These are phyloP conservation scores for Lathyrus oleraceus DNA, from an alignment of 306 rosid genomes.

Conservation along the genomic window DNA sequence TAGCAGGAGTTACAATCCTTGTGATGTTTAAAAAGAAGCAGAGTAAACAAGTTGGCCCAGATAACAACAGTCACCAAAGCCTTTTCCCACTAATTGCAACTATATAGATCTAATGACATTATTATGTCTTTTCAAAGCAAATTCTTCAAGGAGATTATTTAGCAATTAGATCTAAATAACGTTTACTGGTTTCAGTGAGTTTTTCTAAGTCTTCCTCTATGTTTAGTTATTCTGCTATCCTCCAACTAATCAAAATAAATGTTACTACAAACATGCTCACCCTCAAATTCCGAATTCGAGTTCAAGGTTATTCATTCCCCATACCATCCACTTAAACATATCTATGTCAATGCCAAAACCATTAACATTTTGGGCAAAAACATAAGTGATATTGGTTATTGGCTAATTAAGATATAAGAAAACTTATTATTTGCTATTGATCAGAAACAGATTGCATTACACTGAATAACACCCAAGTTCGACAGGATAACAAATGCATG, in stretches of 20 bases:
- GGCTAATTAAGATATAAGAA: not conserved
- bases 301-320: slow-evolving; percentile 14
- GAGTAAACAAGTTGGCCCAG: not conserved
- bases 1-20: not conserved
- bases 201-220: not conserved
- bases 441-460: slow-evolving; percentile 6
- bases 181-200: not conserved
- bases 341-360: not conserved
- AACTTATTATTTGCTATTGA: not conserved
- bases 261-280: not conserved
- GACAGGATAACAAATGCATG: slow-evolving; percentile 1
- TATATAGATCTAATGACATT: not conserved
- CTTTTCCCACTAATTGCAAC: not conserved
- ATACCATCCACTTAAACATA: slow-evolving; percentile 1
- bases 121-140: not conserved
- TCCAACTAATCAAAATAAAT: not conserved
- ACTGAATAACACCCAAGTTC: not conserved
- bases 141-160: slow-evolving; percentile 3
- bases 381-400: no score
- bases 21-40: not conserved
- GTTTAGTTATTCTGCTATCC: not conserved
- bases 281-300: not conserved
- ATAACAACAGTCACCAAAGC: not conserved
- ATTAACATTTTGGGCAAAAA: slow-evolving; percentile 12
- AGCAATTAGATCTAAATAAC: not conserved